Evolutionary conservation across 352 stramenopile genomes (phyloP).

Genomic region (Globisporangium perplexum): DNA sequence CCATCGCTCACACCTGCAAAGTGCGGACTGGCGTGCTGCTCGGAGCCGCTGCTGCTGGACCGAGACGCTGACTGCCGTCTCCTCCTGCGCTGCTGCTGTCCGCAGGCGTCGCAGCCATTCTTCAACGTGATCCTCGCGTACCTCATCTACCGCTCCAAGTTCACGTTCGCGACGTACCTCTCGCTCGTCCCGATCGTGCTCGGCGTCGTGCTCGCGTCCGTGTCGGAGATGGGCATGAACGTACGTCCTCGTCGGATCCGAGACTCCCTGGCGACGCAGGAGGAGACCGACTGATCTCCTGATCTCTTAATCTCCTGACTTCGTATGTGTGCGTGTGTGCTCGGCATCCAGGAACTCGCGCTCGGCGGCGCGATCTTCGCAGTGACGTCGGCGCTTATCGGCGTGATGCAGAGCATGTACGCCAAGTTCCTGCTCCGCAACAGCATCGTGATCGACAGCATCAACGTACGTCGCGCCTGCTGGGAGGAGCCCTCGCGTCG

Average conservation of each 20-base stretch:
- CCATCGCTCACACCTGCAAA: slow-evolving; percentile 85
- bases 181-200: slow-evolving; percentile 78
- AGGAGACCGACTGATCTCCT: too few species aligned
- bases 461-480: slow-evolving; percentile 51
- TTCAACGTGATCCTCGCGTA: slow-evolving; percentile 86
- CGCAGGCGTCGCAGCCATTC: slow-evolving; percentile 68
- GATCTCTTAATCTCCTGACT: too few species aligned
- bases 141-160: slow-evolving; percentile 64
- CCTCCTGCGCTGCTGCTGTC: background rate
- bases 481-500: background rate
- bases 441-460: slow-evolving; percentile 66
- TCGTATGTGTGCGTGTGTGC: background rate
- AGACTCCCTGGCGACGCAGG: too few species aligned
- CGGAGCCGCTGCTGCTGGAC: background rate
- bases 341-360: slow-evolving; percentile 44
- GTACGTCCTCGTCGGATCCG: slow-evolving; percentile 7
- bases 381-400: slow-evolving; percentile 63
- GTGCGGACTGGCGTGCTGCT: slow-evolving; percentile 4
- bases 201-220: slow-evolving; percentile 73
- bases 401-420: slow-evolving; percentile 88
- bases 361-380: slow-evolving; percentile 66
- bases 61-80: background rate
- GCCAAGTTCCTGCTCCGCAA: slow-evolving; percentile 81
- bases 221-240: slow-evolving; percentile 87
- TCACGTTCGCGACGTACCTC: slow-evolving; percentile 69